A percentile compares a stretch with the other conserved stretches of the same genome.
Conservation (phyloP, 306 rosid genomes). For the Castanea crenata region DNA sequence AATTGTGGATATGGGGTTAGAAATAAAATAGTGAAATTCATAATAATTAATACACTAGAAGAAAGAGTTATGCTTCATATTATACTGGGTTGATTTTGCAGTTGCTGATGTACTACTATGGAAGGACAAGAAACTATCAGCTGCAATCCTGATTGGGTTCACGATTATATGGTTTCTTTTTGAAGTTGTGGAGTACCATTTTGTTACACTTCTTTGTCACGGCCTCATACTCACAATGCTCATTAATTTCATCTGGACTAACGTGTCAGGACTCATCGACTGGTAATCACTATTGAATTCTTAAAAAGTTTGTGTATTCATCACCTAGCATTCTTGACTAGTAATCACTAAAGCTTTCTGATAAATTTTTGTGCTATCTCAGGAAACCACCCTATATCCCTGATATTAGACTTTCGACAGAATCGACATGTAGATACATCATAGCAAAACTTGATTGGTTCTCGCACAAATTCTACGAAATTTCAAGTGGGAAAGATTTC, state of each 20-base stretch:
- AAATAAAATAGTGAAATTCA: too few species aligned
- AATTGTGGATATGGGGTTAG: too few species aligned
- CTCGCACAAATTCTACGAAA: slow-evolving; percentile 39
- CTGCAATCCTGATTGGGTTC: slow-evolving; percentile 37
- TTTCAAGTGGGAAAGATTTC: slow-evolving; percentile 54
- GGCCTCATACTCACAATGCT: slow-evolving; percentile 46
- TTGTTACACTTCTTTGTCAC: slow-evolving; percentile 51
- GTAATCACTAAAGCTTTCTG: neutral
- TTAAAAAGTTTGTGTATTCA: neutral
- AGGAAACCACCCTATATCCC: slow-evolving; percentile 41
- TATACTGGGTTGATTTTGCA: slow-evolving; percentile 31
- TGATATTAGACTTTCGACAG: slow-evolving; percentile 38
- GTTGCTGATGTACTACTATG: slow-evolving; percentile 62
- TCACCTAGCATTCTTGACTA: neutral
- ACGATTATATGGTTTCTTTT: slow-evolving; percentile 51
- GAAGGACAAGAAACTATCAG: slow-evolving; percentile 54
- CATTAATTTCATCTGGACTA: slow-evolving; percentile 47
- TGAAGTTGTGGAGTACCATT: slow-evolving; percentile 57
- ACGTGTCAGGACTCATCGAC: slow-evolving; percentile 41
- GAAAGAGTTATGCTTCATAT: neutral
- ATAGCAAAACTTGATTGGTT: slow-evolving; percentile 31
- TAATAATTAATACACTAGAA: too few species aligned
- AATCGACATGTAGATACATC: slow-evolving; percentile 31
- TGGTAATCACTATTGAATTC: slow-evolving; percentile 32
- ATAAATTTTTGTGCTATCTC: neutral